Base-by-base conservation (phyloP, 257 asterid species). In the Schizonepeta tenuifolia region DNA sequence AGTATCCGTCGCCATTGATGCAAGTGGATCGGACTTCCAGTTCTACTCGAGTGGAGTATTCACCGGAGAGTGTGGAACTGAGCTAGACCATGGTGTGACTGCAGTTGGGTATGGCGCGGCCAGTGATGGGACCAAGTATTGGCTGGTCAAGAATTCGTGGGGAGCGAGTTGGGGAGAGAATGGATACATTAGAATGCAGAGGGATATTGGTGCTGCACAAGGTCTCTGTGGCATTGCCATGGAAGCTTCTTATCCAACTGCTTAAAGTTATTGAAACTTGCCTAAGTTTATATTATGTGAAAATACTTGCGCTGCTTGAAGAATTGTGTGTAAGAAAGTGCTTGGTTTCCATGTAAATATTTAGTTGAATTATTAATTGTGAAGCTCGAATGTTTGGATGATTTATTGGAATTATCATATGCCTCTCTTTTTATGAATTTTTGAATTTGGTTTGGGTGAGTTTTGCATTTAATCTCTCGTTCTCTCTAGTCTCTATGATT, bases 81-180 rank as follows among this genome's bases (percentile, higher is more conserved):
- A 44, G 0, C 65, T 79, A 2, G 68, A 86, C 51, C 90, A 86
- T 47, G 90, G 81, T 6, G 88, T 86, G 1, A 72, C 84, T 0
- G 75, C 67, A 0, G 79, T 85, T 9, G 87, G 86, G 0, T 85
- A 83, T 7, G 86, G 86, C 7, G n/a, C 11, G 20, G 20, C 70
- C 14, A 43, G 17, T 15, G 81, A 72, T 10, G 86, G 84, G 7
- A 83, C 72, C 0, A 78, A 85, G 62, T 67, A 67, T 18, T 67
- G 72, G 72, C 46, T 67, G 9, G 72, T 67, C 2, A 67, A 67
- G 72, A 67, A 67, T 9, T 65, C 69, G 4, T 64, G 69, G 69
- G 69, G 69, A 3, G 11, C 35, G 9, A 22, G 33, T 6, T 65
- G 56, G 70, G 70, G 70, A 6, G 70, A 65, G 11, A 14, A 14